These are phyloP conservation scores for Eremothecium sinecaudum DNA, from an alignment of 1,139 yeast genomes.

Conservation along the genomic window DNA sequence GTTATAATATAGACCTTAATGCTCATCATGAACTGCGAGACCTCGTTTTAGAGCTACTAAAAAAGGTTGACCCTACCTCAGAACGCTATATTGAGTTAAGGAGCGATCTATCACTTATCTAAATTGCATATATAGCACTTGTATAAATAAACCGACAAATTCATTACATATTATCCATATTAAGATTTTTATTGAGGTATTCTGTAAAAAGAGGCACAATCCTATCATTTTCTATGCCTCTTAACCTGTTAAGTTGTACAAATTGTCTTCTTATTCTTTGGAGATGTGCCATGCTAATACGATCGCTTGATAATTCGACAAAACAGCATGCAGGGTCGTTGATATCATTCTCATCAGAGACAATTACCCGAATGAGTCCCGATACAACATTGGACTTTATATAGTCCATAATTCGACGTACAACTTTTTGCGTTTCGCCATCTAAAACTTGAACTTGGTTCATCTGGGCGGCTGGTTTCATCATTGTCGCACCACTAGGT, in stretches of 20 bases:
- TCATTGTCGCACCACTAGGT: slow-evolving; percentile 72
- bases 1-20: slow-evolving; percentile 15
- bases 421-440: slow-evolving; percentile 40
- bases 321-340: slow-evolving; percentile 33
- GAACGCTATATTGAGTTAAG: too few species aligned
- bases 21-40: slow-evolving; percentile 14
- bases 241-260: slow-evolving; percentile 66
- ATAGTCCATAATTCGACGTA: slow-evolving; percentile 21
- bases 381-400: slow-evolving; percentile 21
- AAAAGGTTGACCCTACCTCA: too few species aligned
- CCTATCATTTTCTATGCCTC: slow-evolving; percentile 53
- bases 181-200: slow-evolving; percentile 42
- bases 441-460: slow-evolving; percentile 77
- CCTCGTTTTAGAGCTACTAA: slow-evolving; percentile 5
- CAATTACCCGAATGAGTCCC: slow-evolving; percentile 20
- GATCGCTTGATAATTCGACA: slow-evolving; percentile 55
- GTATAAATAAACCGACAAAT: too few species aligned
- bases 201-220: slow-evolving; percentile 67
- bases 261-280: slow-evolving; percentile 80
- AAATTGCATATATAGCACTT: too few species aligned
- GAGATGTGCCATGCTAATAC: slow-evolving; percentile 64
- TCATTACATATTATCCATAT: too few species aligned
- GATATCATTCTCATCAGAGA: slow-evolving; percentile 31
- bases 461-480: slow-evolving; percentile 63
- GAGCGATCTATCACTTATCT: too few species aligned